A percentile compares a stretch with the other conserved stretches of the same genome.
Conservation (phyloP, 1,139 yeast species). For the Pichia sp. region DNA sequence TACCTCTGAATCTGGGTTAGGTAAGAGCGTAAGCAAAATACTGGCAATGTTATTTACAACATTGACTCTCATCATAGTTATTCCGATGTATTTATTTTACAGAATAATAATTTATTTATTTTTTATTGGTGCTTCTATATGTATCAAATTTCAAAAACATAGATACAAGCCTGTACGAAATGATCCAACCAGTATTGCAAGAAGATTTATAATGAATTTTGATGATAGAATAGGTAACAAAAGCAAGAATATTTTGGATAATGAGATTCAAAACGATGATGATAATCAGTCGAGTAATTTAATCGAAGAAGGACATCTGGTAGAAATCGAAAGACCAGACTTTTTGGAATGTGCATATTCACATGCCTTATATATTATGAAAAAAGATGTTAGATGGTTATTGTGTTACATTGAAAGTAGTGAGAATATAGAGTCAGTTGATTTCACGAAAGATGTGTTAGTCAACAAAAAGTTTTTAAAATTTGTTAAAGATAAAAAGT, state of each 20-base stretch:
- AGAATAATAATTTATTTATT: conserved; percentile 18
- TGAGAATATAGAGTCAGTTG: conserved; percentile 56
- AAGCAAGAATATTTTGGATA: conserved; percentile 4
- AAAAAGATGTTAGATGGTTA: conserved; percentile 61
- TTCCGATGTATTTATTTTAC: conserved; percentile 24
- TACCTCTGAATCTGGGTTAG: not conserved
- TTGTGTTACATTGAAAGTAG: conserved; percentile 71
- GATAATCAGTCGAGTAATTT: not conserved
- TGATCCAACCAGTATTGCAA: conserved; percentile 30
- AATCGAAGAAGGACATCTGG: conserved; percentile 9
- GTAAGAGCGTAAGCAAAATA: not conserved
- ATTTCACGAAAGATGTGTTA: conserved; percentile 52
- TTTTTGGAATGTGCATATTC: conserved; percentile 73
- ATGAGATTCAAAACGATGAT: not conserved
- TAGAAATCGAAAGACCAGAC: conserved; percentile 28
- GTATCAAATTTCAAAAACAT: conserved; percentile 18
- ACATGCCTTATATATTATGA: conserved; percentile 64
- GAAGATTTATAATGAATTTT: conserved; percentile 27
- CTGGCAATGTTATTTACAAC: not conserved
- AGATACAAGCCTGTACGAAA: conserved; percentile 20
- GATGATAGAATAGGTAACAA: conserved; percentile 29
- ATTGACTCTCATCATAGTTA: conserved; percentile 3
- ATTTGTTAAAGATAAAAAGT: conserved; percentile 45
- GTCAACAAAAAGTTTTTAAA: conserved; percentile 47
- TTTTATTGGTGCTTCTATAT: conserved; percentile 22